Base-by-base conservation (phyloP, 495 filamentous ascomycete genomes). In the Parathielavia appendiculata region DNA sequence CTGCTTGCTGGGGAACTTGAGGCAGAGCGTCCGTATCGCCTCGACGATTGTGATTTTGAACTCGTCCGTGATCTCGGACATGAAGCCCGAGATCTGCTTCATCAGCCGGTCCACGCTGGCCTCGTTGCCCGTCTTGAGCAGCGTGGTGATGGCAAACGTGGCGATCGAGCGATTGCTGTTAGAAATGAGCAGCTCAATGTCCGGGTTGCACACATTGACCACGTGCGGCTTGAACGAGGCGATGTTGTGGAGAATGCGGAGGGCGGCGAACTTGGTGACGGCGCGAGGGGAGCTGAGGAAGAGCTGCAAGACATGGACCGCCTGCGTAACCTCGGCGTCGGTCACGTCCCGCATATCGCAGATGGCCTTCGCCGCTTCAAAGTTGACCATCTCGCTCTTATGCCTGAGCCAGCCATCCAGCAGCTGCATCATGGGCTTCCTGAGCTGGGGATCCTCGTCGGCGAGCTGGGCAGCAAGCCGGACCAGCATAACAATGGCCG, bases 381-480 rank as follows among this genome's bases (percentile, higher is more conserved):
- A 97, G 75, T 97, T 99, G 72, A 98, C 95, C 95, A 99, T 97
- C 68, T 99, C 93, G 69, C 91, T 91, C 84, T 99, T 99, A 73
- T 99, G 92, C 71, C 93, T 83, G 67, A 96, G 81, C 92, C 91
- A 96, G 65, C 92, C 90, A 74, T 97, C 92, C 71, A 97, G 80
- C 68, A 97, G 83, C 71, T 88, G 83, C 83, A 95, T 90, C 92
- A 96, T 96, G 58, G 89, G 89, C 74, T 89, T 95, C 64, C 92
- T 83, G 62, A 99, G 80, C 59, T 88, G 83, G 20, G 80, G 79
- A 66, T 99, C 93, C 63, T 97, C 95, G 70, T 96, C 90, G 48
- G 93, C 93, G 59, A 99, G 78, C 75, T 96, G 95, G 36, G 93
- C 91, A 48, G 95, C 95, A 56, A 99, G 73, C 49, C 93, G 83